Percentiles rank a stretch among this genome's conserved stretches.
Conservation (phyloP, 805 yeast species). For the Pichia kluyveri region DNA sequence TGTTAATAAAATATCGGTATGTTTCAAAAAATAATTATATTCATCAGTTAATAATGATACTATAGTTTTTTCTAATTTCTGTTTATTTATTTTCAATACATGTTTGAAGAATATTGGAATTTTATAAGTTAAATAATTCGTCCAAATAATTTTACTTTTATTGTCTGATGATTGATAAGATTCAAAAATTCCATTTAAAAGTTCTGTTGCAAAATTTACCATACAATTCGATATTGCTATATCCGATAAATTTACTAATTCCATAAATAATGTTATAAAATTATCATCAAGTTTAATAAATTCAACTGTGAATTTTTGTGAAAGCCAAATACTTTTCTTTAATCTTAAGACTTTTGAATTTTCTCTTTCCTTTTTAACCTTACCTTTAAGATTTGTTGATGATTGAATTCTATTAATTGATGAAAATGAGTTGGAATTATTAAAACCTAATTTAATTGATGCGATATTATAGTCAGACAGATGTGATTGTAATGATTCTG, state of each 20-base stretch:
- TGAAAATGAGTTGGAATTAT: neutral
- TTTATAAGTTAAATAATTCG: slow-evolving; percentile 18
- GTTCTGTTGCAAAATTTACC: slow-evolving; percentile 22
- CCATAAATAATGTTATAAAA: slow-evolving; percentile 21
- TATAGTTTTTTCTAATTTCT: slow-evolving; percentile 15
- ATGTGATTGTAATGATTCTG: neutral
- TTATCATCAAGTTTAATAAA: slow-evolving; percentile 18
- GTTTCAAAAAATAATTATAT: slow-evolving; percentile 4
- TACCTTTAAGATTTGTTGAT: neutral
- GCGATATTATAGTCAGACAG: slow-evolving; percentile 1
- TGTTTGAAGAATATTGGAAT: slow-evolving; percentile 19
- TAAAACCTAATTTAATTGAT: slow-evolving; percentile 1
- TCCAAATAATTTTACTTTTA: slow-evolving; percentile 18
- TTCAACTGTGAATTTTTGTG: slow-evolving; percentile 20
- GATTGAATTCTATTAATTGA: neutral
- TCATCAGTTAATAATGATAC: slow-evolving; percentile 17
- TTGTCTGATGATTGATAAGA: slow-evolving; percentile 17
- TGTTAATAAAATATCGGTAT: slow-evolving; percentile 11
- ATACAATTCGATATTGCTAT: slow-evolving; percentile 24
- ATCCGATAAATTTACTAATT: slow-evolving; percentile 20
- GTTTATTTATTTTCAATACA: slow-evolving; percentile 22
- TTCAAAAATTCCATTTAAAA: slow-evolving; percentile 20
- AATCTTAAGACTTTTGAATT: slow-evolving; percentile 15
- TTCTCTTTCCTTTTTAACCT: slow-evolving; percentile 1
- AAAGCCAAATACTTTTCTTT: slow-evolving; percentile 25